These are phyloP conservation scores for Metschnikowia baotianmanensis DNA, from an alignment of 805 yeast species.

Conservation along the genomic window DNA sequence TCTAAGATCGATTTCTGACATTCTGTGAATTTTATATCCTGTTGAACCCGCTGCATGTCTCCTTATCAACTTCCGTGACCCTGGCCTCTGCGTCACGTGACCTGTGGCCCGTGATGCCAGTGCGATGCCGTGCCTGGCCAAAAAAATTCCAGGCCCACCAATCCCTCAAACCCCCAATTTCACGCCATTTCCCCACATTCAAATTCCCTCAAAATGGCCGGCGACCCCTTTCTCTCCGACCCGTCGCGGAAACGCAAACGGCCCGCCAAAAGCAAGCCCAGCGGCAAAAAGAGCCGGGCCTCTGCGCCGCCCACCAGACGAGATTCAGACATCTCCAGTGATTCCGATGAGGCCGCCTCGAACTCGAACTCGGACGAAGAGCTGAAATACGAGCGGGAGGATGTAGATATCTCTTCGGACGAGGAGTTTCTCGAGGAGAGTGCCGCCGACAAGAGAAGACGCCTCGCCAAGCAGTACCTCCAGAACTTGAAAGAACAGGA, in stretches of 20 bases:
- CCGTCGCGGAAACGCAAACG: conserved; percentile 54
- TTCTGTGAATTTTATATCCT: too few relatives aligned
- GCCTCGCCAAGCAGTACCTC: conserved; percentile 90
- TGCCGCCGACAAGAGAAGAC: conserved; percentile 90
- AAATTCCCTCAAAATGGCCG: conserved; percentile 39
- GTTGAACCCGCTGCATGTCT: too few relatives aligned
- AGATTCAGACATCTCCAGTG: conserved; percentile 57
- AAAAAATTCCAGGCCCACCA: not conserved
- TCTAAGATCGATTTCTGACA: too few relatives aligned
- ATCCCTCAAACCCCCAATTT: not conserved
- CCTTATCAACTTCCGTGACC: too few relatives aligned
- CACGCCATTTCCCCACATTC: too few relatives aligned
- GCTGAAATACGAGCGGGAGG: conserved; percentile 8
- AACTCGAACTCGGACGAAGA: conserved; percentile 26
- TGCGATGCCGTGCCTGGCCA: not conserved
- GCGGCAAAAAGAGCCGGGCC: conserved; percentile 19
- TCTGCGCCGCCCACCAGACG: conserved; percentile 7
- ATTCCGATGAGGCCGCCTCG: conserved; percentile 21
- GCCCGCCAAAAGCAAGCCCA: conserved; percentile 19
- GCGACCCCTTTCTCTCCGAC: conserved; percentile 62
- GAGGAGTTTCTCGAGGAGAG: conserved; percentile 74
- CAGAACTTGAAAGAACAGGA: conserved; percentile 68
- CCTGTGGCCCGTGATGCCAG: not conserved
- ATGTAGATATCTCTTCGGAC: conserved; percentile 51
- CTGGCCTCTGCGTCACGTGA: not conserved